Evolutionary conservation across 2,329 filamentous ascomycete genomes (phyloP).

Genomic region (Thermothelomyces thermophilus): DNA sequence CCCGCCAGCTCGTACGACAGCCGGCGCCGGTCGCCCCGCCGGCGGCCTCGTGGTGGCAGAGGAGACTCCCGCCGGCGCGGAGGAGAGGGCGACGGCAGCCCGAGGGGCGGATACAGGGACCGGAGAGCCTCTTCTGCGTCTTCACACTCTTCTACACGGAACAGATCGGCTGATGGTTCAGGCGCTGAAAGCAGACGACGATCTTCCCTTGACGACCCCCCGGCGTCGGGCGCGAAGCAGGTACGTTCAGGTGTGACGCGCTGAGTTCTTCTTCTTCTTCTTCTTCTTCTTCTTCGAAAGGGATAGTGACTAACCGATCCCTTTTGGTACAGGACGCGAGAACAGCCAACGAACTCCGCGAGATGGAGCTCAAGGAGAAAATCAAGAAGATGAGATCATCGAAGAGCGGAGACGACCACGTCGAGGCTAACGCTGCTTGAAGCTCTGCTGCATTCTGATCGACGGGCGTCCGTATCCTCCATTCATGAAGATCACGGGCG

Average conservation of each 20-base stretch:
- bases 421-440: constrained; percentile 42
- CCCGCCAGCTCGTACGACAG: constrained; percentile 15
- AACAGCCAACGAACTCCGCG: constrained; percentile 39
- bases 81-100: constrained; percentile 18
- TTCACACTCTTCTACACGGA: constrained; percentile 42
- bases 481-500: not conserved
- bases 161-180: constrained; percentile 53
- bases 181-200: constrained; percentile 39
- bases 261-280: not conserved
- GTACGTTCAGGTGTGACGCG: constrained; percentile 25
- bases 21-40: constrained; percentile 16
- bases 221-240: constrained; percentile 21
- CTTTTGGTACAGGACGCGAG: constrained; percentile 8
- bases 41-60: constrained; percentile 9
- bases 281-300: too few species aligned
- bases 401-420: constrained; percentile 35
- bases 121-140: constrained; percentile 48
- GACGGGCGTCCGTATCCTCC: not conserved
- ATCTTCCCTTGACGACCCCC: constrained; percentile 29
- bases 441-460: constrained; percentile 20
- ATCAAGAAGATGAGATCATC: constrained; percentile 51
- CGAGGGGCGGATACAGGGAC: constrained; percentile 29
- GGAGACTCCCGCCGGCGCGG: constrained; percentile 28
- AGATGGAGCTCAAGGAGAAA: constrained; percentile 46
- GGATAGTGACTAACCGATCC: not conserved